phyloP scores from a whole-genome alignment of 306 rosid genomes.

The Amphicarpaea edgeworthii region DNA sequence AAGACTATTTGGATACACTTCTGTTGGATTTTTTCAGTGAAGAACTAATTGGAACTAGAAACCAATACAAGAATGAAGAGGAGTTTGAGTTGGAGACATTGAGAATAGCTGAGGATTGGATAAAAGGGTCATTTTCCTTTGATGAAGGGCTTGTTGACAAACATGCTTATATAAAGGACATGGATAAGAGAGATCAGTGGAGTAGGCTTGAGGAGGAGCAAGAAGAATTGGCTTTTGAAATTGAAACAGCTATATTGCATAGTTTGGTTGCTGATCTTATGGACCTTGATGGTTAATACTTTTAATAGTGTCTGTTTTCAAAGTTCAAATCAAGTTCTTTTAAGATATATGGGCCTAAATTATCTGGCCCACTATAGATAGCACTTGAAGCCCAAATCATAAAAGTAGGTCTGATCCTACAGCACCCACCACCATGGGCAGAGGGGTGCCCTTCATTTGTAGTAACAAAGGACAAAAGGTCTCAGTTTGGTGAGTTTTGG shows the following conservation, averaged over 20 bases:
- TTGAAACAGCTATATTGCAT: slow-evolving; percentile 56
- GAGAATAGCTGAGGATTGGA: slow-evolving; percentile 63
- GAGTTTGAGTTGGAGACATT: slow-evolving; percentile 48
- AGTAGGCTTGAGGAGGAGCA: slow-evolving; percentile 56
- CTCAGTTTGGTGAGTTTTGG: background rate
- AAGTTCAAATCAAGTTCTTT: background rate
- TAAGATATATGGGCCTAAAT: background rate
- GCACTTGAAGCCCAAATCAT: slow-evolving; percentile 7
- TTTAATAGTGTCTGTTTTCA: background rate
- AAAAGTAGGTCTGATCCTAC: background rate
- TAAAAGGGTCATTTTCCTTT: slow-evolving; percentile 47
- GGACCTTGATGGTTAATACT: background rate
- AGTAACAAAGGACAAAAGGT: slow-evolving; percentile 22
- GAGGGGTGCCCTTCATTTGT: background rate
- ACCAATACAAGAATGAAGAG: slow-evolving; percentile 31
- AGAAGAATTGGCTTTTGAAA: slow-evolving; percentile 60
- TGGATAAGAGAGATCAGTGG: slow-evolving; percentile 64
- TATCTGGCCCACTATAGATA: background rate
- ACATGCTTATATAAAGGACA: slow-evolving; percentile 60
- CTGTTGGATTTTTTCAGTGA: slow-evolving; percentile 65
- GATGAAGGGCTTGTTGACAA: slow-evolving; percentile 50
- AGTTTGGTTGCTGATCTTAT: slow-evolving; percentile 60
- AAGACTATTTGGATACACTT: slow-evolving; percentile 45
- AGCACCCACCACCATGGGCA: slow-evolving; percentile 18
- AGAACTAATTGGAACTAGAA: slow-evolving; percentile 46